A percentile compares a stretch with the other conserved stretches of the same genome.
These are phyloP conservation scores for Urtica urens DNA, from an alignment of 306 rosid genomes.

Conservation along the genomic window DNA sequence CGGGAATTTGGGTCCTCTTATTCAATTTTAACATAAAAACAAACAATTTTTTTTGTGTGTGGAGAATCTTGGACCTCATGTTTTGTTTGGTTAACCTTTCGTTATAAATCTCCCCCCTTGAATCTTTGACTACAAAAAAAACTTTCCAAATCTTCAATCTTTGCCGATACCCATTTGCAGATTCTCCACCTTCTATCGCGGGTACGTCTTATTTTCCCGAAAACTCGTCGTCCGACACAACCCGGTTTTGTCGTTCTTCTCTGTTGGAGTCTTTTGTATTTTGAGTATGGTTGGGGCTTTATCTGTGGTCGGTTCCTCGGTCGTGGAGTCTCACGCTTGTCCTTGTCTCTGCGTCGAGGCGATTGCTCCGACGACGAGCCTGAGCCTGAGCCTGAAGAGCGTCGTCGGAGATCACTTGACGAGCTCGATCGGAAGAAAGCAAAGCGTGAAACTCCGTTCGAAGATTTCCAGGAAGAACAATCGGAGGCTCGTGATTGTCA, in stretches of 20 bases:
- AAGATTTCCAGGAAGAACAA: slow-evolving; percentile 49
- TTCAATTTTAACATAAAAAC: too few relatives aligned
- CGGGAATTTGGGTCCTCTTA: slow-evolving; percentile 25
- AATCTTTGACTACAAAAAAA: slow-evolving; percentile 32
- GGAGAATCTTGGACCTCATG: slow-evolving; percentile 50
- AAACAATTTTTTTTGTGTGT: slow-evolving; percentile 15
- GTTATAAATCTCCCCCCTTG: slow-evolving; percentile 26
- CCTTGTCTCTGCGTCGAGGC: slow-evolving; percentile 86
- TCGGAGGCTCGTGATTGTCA: slow-evolving; percentile 37
- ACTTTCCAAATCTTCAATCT: slow-evolving; percentile 17
- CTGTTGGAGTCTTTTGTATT: slow-evolving; percentile 5
- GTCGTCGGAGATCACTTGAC: slow-evolving; percentile 51
- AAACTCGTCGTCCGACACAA: background rate
- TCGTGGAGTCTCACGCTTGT: slow-evolving; percentile 71
- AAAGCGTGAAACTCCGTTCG: slow-evolving; percentile 31
- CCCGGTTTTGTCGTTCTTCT: background rate
- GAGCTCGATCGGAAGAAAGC: slow-evolving; percentile 39
- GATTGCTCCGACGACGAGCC: slow-evolving; percentile 44
- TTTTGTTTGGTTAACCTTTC: slow-evolving; percentile 40
- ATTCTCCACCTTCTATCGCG: slow-evolving; percentile 11
- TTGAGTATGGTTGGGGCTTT: slow-evolving; percentile 61
- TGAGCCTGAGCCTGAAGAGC: slow-evolving; percentile 46
- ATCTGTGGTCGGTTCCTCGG: slow-evolving; percentile 55
- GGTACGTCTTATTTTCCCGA: slow-evolving; percentile 12
- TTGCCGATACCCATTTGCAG: slow-evolving; percentile 24